Evolutionary conservation across 306 rosid genomes (phyloP).

Genomic region (Datisca glomerata): DNA sequence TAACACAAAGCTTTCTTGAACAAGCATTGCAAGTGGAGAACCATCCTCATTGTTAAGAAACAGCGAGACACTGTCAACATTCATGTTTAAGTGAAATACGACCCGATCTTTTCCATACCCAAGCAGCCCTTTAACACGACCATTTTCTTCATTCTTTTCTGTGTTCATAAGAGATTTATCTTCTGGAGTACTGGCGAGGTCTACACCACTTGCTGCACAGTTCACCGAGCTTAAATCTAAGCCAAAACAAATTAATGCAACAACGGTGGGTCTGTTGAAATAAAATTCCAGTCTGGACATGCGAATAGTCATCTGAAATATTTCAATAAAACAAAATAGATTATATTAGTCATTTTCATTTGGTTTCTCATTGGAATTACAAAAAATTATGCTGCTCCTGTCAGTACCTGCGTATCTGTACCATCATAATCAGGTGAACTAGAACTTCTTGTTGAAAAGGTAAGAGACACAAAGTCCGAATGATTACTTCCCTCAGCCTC

Average conservation of each 20-base stretch:
- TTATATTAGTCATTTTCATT: conserved; percentile 14
- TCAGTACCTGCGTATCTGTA: conserved; percentile 78
- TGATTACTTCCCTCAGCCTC: conserved; percentile 63
- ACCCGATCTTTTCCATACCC: conserved; percentile 89
- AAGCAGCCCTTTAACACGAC: conserved; percentile 68
- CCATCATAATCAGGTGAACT: conserved; percentile 76
- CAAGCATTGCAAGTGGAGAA: conserved; percentile 76
- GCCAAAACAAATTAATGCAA: conserved; percentile 78
- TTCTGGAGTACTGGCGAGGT: conserved; percentile 19
- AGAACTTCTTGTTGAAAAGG: conserved; percentile 57
- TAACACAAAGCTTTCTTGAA: conserved; percentile 78
- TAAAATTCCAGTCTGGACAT: conserved; percentile 87
- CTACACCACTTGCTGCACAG: conserved; percentile 20
- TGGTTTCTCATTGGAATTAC: background rate
- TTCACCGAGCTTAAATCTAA: conserved; percentile 54
- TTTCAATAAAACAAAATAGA: conserved; percentile 10
- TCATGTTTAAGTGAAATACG: conserved; percentile 71
- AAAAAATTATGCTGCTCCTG: background rate
- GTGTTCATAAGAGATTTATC: conserved; percentile 27
- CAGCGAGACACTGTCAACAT: conserved; percentile 74
- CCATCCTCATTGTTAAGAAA: conserved; percentile 94
- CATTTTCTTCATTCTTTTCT: conserved; percentile 65
- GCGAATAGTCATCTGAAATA: conserved; percentile 70
- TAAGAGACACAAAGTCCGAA: conserved; percentile 61
- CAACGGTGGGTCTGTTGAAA: conserved; percentile 88